phyloP scores from a whole-genome alignment of 176 grass and related monocot species.

The Zea luxurians region DNA sequence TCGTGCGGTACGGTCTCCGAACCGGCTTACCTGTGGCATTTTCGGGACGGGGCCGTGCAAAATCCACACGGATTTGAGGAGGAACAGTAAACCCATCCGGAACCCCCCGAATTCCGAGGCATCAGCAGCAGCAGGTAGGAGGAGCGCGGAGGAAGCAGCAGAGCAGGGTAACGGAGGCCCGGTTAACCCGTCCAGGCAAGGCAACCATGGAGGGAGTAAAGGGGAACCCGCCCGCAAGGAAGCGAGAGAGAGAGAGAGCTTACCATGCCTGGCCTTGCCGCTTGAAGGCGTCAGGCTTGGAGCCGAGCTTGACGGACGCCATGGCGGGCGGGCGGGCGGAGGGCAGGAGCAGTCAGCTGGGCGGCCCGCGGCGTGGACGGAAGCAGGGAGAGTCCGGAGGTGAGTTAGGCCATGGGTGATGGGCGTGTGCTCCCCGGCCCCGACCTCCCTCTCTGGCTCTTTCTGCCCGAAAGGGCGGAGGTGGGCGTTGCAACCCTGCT shows the following conservation, averaged over 20 bases:
- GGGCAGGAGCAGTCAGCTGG: background rate
- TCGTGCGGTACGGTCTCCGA: background rate
- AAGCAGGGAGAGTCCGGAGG: constrained; percentile 11
- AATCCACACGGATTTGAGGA: background rate
- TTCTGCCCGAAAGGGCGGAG: background rate
- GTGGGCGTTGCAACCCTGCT: background rate
- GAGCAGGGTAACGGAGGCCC: background rate
- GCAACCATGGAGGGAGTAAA: background rate
- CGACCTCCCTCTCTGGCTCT: background rate
- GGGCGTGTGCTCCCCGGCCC: background rate
- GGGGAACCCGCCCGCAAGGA: background rate
- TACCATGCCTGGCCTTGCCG: constrained; percentile 87
- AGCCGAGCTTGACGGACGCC: constrained; percentile 74
- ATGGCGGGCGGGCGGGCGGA: constrained; percentile 11
- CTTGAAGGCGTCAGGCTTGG: constrained; percentile 81
- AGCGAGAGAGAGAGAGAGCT: background rate
- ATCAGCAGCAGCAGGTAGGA: too few relatives aligned
- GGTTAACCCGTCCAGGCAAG: background rate
- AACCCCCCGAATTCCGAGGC: background rate
- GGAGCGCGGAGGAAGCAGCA: background rate
- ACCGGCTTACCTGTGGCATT: background rate
- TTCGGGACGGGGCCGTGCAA: background rate
- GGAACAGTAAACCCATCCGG: background rate
- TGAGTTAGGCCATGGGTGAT: constrained; percentile 36
- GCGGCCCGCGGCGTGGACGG: too few relatives aligned